Conservation (phyloP, 257 asterid species). For the Sherardia arvensis region DNA sequence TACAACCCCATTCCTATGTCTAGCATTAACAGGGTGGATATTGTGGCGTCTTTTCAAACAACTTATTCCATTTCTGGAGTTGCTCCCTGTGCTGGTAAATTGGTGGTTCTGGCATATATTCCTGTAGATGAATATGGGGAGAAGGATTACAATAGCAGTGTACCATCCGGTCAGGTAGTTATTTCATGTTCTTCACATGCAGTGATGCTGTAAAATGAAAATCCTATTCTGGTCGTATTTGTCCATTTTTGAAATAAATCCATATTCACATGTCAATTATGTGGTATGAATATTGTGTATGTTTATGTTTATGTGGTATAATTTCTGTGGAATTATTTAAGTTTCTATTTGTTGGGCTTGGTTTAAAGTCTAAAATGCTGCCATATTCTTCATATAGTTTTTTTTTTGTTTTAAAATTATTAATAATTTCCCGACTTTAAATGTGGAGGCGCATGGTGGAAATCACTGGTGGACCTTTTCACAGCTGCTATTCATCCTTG, state of each 20-base stretch:
- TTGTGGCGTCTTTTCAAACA: conserved; percentile 94
- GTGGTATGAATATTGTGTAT: no score
- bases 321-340: neutral
- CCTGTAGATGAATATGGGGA: conserved; percentile 84
- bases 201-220: neutral
- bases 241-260: neutral
- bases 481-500: neutral
- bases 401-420: neutral
- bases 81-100: conserved; percentile 95
- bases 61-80: conserved; percentile 92
- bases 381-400: neutral
- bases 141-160: conserved; percentile 59
- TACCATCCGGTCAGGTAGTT: conserved; percentile 88
- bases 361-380: neutral
- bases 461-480: neutral
- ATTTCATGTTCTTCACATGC: neutral
- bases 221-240: neutral
- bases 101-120: conserved; percentile 89
- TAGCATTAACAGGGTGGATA: conserved; percentile 84
- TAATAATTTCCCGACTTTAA: neutral
- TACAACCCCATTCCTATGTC: conserved; percentile 53
- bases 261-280: neutral
- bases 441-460: neutral
- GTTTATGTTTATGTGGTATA: no score
- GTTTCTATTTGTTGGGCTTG: neutral